A percentile compares a stretch with the other conserved stretches of the same genome.
Conservation (phyloP, 2,329 filamentous ascomycete genomes). For the Calonectria pseudoreteaudii region DNA sequence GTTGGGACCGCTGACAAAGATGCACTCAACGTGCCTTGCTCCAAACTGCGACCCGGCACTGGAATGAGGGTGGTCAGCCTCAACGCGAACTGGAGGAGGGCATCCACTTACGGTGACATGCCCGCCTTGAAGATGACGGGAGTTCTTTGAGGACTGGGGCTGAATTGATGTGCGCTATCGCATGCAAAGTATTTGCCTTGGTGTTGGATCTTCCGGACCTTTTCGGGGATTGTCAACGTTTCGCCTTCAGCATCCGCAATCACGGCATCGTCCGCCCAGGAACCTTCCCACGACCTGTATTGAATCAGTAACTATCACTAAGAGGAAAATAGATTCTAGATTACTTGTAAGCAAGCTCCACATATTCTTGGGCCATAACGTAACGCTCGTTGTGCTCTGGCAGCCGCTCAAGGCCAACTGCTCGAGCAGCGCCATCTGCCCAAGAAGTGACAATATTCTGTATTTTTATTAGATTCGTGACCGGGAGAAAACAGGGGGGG, state of each 20-base stretch:
- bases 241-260: conserved; percentile 32
- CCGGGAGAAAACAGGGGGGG: too few relatives aligned
- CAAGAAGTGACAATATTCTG: conserved; percentile 65
- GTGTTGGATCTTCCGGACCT: conserved; percentile 52
- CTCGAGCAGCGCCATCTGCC: conserved; percentile 52
- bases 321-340: too few relatives aligned
- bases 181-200: conserved; percentile 41
- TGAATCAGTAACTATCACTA: conserved; percentile 36
- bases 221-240: conserved; percentile 48
- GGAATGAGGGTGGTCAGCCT: conserved; percentile 34
- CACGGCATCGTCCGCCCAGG: conserved; percentile 48
- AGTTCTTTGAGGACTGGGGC: conserved; percentile 59
- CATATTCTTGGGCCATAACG: conserved; percentile 59
- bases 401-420: conserved; percentile 55
- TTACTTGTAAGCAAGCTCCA: conserved; percentile 55
- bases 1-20: conserved; percentile 58
- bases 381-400: conserved; percentile 61
- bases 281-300: conserved; percentile 62
- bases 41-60: conserved; percentile 59
- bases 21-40: conserved; percentile 43
- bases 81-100: not conserved
- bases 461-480: not conserved
- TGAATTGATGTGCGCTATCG: conserved; percentile 56
- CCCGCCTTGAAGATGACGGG: conserved; percentile 61
- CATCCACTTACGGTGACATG: conserved; percentile 34